These are phyloP conservation scores for Wickerhamomyces alni DNA, from an alignment of 805 yeast genomes.

Conservation along the genomic window DNA sequence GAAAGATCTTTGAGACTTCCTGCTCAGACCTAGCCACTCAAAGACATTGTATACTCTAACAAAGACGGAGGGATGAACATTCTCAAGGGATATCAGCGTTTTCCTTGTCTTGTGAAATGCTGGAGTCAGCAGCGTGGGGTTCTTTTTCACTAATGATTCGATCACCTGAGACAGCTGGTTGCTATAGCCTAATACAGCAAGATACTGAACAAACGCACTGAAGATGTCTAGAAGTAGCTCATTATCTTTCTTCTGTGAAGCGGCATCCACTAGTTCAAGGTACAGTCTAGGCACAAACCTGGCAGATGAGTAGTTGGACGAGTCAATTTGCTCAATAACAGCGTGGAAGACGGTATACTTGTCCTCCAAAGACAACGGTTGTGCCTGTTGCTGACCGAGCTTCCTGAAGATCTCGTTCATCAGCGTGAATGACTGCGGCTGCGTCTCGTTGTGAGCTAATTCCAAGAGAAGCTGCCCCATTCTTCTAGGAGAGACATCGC, in stretches of 20 bases:
- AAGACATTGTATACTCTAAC: not conserved
- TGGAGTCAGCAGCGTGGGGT: not conserved
- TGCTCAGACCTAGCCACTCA: not conserved
- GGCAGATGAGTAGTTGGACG: constrained; percentile 15
- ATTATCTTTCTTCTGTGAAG: not conserved
- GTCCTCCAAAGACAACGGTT: too few species aligned
- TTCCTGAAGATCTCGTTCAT: constrained; percentile 16
- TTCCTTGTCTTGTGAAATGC: not conserved
- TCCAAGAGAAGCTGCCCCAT: constrained; percentile 3
- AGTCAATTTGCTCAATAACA: too few species aligned
- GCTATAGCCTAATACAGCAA: constrained; percentile 12
- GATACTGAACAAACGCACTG: constrained; percentile 11
- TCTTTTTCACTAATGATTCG: constrained; percentile 5
- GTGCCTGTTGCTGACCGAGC: not conserved
- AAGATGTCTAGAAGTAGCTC: constrained; percentile 5
- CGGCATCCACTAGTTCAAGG: constrained; percentile 11
- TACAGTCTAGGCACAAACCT: constrained; percentile 20
- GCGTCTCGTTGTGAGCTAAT: not conserved
- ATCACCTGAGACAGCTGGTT: constrained; percentile 3
- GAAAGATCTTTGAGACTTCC: not conserved
- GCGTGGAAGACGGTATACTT: too few species aligned
- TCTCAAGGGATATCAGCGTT: constrained; percentile 2
- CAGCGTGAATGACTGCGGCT: not conserved
- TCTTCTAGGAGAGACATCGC: not conserved
- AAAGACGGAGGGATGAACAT: not conserved